These are phyloP conservation scores for Phytopythium mirpurense DNA, from an alignment of 352 stramenopile genomes.

Conservation along the genomic window DNA sequence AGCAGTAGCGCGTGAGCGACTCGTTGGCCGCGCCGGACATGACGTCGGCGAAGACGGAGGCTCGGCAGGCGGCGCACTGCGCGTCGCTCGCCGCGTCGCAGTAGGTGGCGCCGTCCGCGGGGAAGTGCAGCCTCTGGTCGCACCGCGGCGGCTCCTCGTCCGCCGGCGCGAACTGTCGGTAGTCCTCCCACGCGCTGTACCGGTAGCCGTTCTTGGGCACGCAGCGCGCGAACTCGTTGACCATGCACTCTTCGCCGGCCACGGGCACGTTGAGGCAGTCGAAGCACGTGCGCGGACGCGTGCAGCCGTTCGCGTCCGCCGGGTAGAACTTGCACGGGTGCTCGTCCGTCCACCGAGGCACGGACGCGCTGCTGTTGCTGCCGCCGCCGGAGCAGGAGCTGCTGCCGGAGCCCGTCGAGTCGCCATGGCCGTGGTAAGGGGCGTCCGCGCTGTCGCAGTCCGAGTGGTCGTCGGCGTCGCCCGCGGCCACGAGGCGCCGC, in stretches of 20 bases:
- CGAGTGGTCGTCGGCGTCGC: conserved; percentile 1
- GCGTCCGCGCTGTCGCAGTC: conserved; percentile 10
- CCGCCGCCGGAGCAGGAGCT: background rate
- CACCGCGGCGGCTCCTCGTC: conserved; percentile 19
- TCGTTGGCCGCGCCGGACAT: conserved; percentile 27
- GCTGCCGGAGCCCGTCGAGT: background rate
- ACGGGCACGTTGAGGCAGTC: conserved; percentile 58
- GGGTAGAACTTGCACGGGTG: conserved; percentile 23
- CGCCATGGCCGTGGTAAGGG: background rate
- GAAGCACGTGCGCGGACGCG: conserved; percentile 39
- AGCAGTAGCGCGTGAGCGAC: conserved; percentile 34
- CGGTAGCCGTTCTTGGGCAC: conserved; percentile 21
- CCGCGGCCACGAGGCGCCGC: conserved; percentile 4
- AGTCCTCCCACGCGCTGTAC: conserved; percentile 18
- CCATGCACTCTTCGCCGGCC: conserved; percentile 21
- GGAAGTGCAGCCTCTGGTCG: conserved; percentile 40
- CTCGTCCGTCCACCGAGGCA: conserved; percentile 16
- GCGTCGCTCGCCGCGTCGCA: conserved; percentile 22
- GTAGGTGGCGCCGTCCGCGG: conserved; percentile 25
- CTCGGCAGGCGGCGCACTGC: conserved; percentile 21
- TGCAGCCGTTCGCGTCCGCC: conserved; percentile 25
- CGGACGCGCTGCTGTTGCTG: conserved; percentile 6
- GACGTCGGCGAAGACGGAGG: conserved; percentile 19
- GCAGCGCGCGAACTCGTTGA: conserved; percentile 35
- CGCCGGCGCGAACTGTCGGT: conserved; percentile 15